phyloP scores from a whole-genome alignment of 495 filamentous ascomycete genomes.

The Corynascus novoguineensis region DNA sequence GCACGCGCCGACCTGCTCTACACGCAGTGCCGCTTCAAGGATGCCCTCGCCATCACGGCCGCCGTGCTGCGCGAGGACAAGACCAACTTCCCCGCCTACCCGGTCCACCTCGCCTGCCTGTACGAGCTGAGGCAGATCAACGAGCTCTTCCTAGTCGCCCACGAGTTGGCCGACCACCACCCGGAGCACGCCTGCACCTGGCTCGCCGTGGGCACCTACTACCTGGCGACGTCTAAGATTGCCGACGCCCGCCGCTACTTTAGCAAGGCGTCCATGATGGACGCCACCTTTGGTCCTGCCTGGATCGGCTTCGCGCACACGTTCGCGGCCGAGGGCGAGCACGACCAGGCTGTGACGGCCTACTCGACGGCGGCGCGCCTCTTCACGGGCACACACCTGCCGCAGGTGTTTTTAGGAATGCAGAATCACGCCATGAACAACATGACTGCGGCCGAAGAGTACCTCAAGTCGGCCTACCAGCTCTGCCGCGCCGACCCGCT shows the following conservation, averaged over 20 bases:
- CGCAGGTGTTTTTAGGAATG: conserved; percentile 96
- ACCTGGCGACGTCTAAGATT: conserved; percentile 80
- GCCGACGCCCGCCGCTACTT: conserved; percentile 93
- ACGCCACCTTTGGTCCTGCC: conserved; percentile 93
- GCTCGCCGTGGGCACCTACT: conserved; percentile 93
- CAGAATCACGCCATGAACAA: conserved; percentile 95
- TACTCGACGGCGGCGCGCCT: conserved; percentile 93
- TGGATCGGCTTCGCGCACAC: conserved; percentile 99
- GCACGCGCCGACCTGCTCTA: conserved; percentile 89
- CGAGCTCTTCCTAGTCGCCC: conserved; percentile 84
- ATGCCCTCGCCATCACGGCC: conserved; percentile 77
- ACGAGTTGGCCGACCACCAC: conserved; percentile 87
- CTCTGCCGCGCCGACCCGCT: conserved; percentile 77
- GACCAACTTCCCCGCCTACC: conserved; percentile 85
- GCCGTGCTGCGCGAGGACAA: conserved; percentile 73
- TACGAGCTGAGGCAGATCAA: conserved; percentile 84
- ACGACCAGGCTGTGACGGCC: conserved; percentile 96
- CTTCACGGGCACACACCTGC: conserved; percentile 95
- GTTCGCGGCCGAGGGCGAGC: conserved; percentile 99
- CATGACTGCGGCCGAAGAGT: conserved; percentile 91
- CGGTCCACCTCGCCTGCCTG: conserved; percentile 85
- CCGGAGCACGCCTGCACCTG: conserved; percentile 87
- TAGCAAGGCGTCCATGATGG: conserved; percentile 93
- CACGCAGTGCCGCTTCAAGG: conserved; percentile 88
- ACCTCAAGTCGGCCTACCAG: conserved; percentile 77